Evolutionary conservation across 140 eudicot species (phyloP), one percentile per base, ranked within the genome.

Genomic region (Stevia rebaudiana): DNA sequence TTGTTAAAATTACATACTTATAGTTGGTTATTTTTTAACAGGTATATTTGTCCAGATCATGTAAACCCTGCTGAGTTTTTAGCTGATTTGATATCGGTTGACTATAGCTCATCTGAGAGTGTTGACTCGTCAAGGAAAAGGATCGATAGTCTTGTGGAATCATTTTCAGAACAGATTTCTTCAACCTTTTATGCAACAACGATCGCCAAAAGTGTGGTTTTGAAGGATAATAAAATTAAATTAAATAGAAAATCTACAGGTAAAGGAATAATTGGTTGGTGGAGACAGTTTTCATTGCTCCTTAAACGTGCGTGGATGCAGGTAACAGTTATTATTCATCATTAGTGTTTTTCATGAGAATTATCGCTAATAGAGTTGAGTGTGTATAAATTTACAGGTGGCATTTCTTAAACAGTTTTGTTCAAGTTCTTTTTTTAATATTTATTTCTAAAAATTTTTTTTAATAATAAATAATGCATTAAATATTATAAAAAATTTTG

Each of bases 251-350:
- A 63, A 57, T 52, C 47, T 35, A 19, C 43, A 49, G 59, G 54
- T 19, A 84, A 80, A 78, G 81, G 73, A 46, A 75, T 80, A 61
- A 79, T 76, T 59, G 83, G 87, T 61, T 88, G 97, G 95, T 94
- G 97, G 97, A 88, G 80, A 70, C 94, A 94, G 44, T 94, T 94
- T 60, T 64, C 74, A 37, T 69, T 94, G 66, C 99, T 94, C 60
- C 94, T 94, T 57, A 88, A 75, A 83, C 97, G 99, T 70, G 99
- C 99, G 31, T 94, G 99, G 99, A 83, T 94, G 99, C 98, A 92
- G 95, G 98, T 88, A 56, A 53, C 64, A 16, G 5, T 58, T 59
- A 57, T 7, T 42, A 6, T 17, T 59, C 63, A 46, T 48, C 19
- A 46, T 57, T 33, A 56, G 18, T 37, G 24, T 21, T 72, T 40